Percentiles rank a stretch among this genome's conserved stretches.
These are phyloP conservation scores for Phytophthora pseudosyringae DNA, from an alignment of 352 stramenopile species.

Conservation along the genomic window DNA sequence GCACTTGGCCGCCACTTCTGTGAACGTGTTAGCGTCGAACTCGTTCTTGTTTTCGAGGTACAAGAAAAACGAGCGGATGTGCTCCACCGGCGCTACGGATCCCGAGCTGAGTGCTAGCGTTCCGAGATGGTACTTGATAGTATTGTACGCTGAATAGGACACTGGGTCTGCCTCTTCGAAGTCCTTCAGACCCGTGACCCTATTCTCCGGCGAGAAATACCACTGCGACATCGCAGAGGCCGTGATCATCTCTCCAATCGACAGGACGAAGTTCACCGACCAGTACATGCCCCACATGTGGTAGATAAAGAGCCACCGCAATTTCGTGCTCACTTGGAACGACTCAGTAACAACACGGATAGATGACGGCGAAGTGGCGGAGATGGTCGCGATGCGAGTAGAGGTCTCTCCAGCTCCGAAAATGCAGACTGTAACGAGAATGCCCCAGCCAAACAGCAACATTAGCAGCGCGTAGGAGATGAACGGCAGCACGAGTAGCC, in stretches of 20 bases:
- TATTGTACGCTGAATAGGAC: slow-evolving; percentile 66
- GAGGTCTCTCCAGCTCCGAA: slow-evolving; percentile 75
- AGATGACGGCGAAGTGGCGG: slow-evolving; percentile 44
- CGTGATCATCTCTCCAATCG: slow-evolving; percentile 79
- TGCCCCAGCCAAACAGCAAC: slow-evolving; percentile 73
- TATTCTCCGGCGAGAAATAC: slow-evolving; percentile 80
- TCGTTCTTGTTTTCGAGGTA: slow-evolving; percentile 89
- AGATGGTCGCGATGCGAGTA: slow-evolving; percentile 64
- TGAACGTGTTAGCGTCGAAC: slow-evolving; percentile 68
- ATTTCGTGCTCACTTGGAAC: slow-evolving; percentile 65
- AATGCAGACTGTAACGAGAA: slow-evolving; percentile 77
- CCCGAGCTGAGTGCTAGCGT: slow-evolving; percentile 73
- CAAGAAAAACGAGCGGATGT: slow-evolving; percentile 77
- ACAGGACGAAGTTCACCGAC: slow-evolving; percentile 69
- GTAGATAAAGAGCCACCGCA: slow-evolving; percentile 82
- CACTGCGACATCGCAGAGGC: slow-evolving; percentile 74
- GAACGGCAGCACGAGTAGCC: slow-evolving; percentile 74
- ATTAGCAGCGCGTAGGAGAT: slow-evolving; percentile 69
- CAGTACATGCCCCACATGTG: slow-evolving; percentile 86
- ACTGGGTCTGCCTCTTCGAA: slow-evolving; percentile 64
- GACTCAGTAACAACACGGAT: slow-evolving; percentile 74
- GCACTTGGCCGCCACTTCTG: slow-evolving; percentile 57
- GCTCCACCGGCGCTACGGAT: slow-evolving; percentile 64
- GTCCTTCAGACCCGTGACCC: slow-evolving; percentile 61
- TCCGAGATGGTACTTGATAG: slow-evolving; percentile 73